A percentile compares a stretch with the other conserved stretches of the same genome.
phyloP scores from a whole-genome alignment of 106 monocot genomes.

The Dioscorea zingiberensis region DNA sequence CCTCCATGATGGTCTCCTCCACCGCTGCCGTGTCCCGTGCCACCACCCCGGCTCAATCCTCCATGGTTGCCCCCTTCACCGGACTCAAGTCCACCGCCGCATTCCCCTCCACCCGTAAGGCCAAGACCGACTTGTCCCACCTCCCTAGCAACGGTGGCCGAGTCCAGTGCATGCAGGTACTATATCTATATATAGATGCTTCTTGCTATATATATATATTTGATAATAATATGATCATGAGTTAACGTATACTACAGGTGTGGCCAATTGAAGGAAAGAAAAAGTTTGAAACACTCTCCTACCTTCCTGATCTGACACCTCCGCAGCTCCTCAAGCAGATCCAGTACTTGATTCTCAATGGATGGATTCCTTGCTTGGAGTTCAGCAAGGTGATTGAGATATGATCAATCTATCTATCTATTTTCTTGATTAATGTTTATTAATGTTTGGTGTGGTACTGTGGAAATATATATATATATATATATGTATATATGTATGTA shows the following conservation, averaged over 20 bases:
- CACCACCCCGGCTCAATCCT: constrained; percentile 6
- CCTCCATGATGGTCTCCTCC: constrained; percentile 8
- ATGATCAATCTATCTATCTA: no score
- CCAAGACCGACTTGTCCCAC: not conserved
- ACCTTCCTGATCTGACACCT: constrained; percentile 35
- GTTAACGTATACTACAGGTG: no score
- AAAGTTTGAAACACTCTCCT: constrained; percentile 76
- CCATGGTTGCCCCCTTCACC: constrained; percentile 8
- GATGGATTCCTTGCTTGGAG: constrained; percentile 60
- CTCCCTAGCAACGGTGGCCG: constrained; percentile 14
- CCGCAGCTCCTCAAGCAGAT: constrained; percentile 43
- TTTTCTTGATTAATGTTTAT: no score
- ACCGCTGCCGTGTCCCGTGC: not conserved
- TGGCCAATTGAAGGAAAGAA: constrained; percentile 56
- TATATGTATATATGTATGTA: no score
- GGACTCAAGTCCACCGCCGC: constrained; percentile 6
- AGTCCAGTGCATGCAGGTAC: constrained; percentile 12
- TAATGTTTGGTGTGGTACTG: no score
- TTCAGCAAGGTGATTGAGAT: constrained; percentile 38
- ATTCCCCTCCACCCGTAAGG: constrained; percentile 6
- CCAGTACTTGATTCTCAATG: constrained; percentile 36
- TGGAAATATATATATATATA: no score
- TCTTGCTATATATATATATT: not conserved
- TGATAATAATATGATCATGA: no score
- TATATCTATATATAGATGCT: not conserved